Evolutionary conservation across 192 early-diverging fungal species (phyloP), one percentile per base, ranked within the genome.

Genomic region (Entomortierella lignicola): DNA sequence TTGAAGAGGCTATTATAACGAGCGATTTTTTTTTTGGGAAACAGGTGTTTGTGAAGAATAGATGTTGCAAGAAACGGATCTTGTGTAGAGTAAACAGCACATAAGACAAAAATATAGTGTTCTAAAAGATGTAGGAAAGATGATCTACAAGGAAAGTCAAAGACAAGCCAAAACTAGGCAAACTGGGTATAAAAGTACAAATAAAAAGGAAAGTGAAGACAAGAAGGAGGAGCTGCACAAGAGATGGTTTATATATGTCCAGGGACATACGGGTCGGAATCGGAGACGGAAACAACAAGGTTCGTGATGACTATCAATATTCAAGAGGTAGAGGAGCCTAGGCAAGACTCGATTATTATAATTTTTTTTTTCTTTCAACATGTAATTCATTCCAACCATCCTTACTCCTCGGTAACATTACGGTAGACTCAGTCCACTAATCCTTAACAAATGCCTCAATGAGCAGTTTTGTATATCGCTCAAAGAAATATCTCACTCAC

Each of bases 31-130:
- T 10, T 6, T 29, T 34, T 8, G 30, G 47, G 72, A 74, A 66
- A 66, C 72, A 74, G 72, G 64, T 66, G 72, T 66, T 74, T 74
- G 43, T 8, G 17, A 8, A 58, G 7, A 50, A 53, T 7, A 60
- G 56, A 69, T 31, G 50, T 12, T 12, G 48, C 26, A 17, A 58
- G 53, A 59, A 23, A 58, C 55, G 42, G 66, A 44, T 67, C 55
- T 56, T 18, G 8, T 54, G 54, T 25, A 39, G 42, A 30, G 20
- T 30, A 44, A 55, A 8, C 26, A 30, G 42, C 43, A 27, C 52
- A 66, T 55, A 66, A 44, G 63, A 41, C 8, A n/a, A 21, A 15
- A 23, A 8, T 30, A 23, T 25, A 50, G 25, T 30, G 55, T 21
- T 12, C 8, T 18, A 25, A 52, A 30, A 26, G 43, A 17, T 39